These are phyloP conservation scores for Piper longum DNA, from an alignment of 164 flowering plant genomes.

Conservation along the genomic window DNA sequence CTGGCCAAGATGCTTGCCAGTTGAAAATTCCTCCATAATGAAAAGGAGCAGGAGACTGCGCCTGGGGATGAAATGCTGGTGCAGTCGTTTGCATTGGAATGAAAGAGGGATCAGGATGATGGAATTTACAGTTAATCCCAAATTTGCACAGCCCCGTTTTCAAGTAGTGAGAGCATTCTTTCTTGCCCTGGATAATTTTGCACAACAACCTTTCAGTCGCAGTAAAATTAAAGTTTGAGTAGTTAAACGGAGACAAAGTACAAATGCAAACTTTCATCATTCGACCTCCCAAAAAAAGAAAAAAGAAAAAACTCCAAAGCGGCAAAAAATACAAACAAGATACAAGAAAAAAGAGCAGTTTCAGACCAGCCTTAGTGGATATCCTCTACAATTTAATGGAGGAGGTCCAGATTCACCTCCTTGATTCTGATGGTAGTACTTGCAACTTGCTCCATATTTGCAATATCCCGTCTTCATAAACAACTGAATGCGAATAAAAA, in stretches of 20 bases:
- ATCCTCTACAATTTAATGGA: conserved; percentile 59
- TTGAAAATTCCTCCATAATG: conserved; percentile 45
- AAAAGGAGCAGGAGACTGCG: conserved; percentile 54
- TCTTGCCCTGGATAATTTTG: conserved; percentile 53
- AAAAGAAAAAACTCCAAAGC: too few relatives aligned
- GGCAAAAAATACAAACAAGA: too few relatives aligned
- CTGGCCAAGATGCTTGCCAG: conserved; percentile 63
- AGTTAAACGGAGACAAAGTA: neutral
- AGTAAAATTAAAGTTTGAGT: neutral
- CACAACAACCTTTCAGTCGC: too few relatives aligned
- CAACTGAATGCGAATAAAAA: conserved; percentile 41
- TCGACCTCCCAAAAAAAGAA: too few relatives aligned
- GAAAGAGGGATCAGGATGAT: conserved; percentile 67
- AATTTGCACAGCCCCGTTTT: conserved; percentile 92
- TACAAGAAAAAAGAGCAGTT: neutral
- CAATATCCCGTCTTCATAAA: conserved; percentile 82
- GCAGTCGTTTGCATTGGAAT: conserved; percentile 33
- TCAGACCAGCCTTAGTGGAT: conserved; percentile 81
- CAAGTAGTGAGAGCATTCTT: conserved; percentile 79
- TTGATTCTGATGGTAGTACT: conserved; percentile 83
- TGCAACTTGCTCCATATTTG: conserved; percentile 88
- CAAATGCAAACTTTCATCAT: neutral
- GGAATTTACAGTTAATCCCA: conserved; percentile 85
- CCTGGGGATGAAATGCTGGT: conserved; percentile 33
- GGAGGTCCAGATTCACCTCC: conserved; percentile 48